A percentile compares a stretch with the other conserved stretches of the same genome.
These are phyloP conservation scores for Arthrobotrys musiformis DNA, from an alignment of 2,329 filamentous ascomycete genomes.

Conservation along the genomic window DNA sequence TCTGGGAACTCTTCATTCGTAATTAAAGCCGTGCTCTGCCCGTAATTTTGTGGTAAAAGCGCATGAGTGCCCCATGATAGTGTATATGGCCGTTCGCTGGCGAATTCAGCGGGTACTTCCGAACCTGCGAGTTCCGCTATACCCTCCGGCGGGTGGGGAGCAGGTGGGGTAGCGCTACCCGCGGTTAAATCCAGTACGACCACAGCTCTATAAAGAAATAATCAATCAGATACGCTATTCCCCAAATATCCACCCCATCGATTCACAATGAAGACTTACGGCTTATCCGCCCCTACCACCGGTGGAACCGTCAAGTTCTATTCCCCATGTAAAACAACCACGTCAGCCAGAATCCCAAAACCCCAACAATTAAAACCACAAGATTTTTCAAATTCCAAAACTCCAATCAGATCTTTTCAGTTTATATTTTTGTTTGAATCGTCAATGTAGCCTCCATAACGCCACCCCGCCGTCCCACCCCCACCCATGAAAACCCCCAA, in stretches of 20 bases:
- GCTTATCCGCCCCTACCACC: too few species aligned
- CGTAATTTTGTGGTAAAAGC: not conserved
- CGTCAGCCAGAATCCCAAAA: not conserved
- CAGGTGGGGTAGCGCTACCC: not conserved
- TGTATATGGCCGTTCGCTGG: not conserved
- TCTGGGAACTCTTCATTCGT: slow-evolving; percentile 22
- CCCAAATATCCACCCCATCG: not conserved
- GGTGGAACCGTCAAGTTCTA: not conserved
- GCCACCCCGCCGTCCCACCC: not conserved
- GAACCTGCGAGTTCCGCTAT: not conserved
- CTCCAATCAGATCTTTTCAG: slow-evolving; percentile 54
- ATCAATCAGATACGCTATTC: not conserved
- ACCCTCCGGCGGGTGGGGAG: not conserved
- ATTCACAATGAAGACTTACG: not conserved
- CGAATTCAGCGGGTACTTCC: not conserved
- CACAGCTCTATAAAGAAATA: not conserved
- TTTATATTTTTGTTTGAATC: slow-evolving; percentile 39
- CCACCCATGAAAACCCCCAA: not conserved
- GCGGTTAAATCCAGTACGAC: not conserved
- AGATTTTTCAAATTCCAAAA: not conserved
- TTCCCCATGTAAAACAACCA: not conserved
- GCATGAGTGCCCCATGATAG: not conserved
- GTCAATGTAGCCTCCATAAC: slow-evolving; percentile 48
- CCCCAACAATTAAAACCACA: not conserved
- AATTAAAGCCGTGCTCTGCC: not conserved